Conservation (phyloP, 164 flowering plant species). For the Amborella trichopoda region DNA sequence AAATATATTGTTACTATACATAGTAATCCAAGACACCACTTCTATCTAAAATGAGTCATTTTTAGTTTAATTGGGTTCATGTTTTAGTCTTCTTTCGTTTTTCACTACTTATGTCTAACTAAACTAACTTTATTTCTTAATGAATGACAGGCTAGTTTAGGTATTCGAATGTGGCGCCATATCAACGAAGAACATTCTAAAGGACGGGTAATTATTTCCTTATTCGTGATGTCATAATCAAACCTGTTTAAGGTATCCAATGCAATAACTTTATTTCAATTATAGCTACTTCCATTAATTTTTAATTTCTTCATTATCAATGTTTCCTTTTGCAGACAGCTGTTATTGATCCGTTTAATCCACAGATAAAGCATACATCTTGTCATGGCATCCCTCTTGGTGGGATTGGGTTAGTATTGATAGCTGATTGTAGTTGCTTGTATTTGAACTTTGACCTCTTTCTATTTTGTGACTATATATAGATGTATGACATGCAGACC, state of each 20-base stretch:
- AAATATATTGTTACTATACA: too few relatives aligned
- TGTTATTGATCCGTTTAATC: conserved; percentile 23
- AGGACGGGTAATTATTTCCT: conserved; percentile 33
- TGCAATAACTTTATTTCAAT: background rate
- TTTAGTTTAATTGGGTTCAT: too few relatives aligned
- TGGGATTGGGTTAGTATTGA: conserved; percentile 9
- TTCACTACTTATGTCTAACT: background rate
- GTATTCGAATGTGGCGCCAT: conserved; percentile 45
- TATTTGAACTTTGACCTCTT: background rate
- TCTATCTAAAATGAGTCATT: too few relatives aligned
- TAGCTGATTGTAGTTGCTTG: background rate
- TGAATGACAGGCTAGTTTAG: conserved; percentile 65
- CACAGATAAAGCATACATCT: conserved; percentile 1
- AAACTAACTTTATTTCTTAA: conserved; percentile 7
- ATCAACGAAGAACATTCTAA: conserved; percentile 34
- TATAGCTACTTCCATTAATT: background rate
- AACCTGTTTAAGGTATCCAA: too few relatives aligned
- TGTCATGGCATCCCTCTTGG: conserved; percentile 10
- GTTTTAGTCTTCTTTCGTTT: background rate
- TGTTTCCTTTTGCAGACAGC: conserved; percentile 21
- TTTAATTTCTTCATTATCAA: background rate
- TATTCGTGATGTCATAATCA: too few relatives aligned
- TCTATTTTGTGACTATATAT: background rate
- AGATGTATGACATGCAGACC: background rate
- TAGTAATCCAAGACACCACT: too few relatives aligned